Evolutionary conservation across 148 eudicot species (phyloP).

Genomic region (Chenopodium formosanum): DNA sequence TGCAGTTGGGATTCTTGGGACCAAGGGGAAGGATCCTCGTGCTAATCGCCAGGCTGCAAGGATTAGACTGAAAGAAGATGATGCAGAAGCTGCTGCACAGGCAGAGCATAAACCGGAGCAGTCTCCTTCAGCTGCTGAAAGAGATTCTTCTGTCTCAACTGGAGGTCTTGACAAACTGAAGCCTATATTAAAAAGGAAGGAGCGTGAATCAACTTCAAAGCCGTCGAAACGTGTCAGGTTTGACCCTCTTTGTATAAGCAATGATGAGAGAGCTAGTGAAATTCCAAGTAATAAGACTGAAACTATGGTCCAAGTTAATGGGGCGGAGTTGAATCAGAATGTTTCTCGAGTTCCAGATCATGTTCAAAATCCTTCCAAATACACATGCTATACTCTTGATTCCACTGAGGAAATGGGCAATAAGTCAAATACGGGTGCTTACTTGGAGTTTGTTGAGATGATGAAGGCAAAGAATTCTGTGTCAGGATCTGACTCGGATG

Average conservation of each 20-base stretch:
- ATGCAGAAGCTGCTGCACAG: conserved; percentile 26
- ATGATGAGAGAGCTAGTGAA: conserved; percentile 13
- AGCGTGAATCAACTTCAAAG: conserved; percentile 30
- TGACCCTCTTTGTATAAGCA: conserved; percentile 38
- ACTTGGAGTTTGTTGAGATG: conserved; percentile 28
- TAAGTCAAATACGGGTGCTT: conserved; percentile 25
- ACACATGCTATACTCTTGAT: conserved; percentile 47
- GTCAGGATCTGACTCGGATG: conserved; percentile 16
- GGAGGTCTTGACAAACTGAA: conserved; percentile 27
- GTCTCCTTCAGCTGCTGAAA: conserved; percentile 17
- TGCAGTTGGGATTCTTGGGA: conserved; percentile 12
- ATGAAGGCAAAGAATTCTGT: conserved; percentile 16
- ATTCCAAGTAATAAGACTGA: conserved; percentile 5
- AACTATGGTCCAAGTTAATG: conserved; percentile 1
- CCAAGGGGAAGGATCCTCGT: conserved; percentile 34
- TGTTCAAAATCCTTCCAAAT: conserved; percentile 44
- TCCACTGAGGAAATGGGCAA: conserved; percentile 30
- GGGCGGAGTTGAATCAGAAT: conserved; percentile 17
- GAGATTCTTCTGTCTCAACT: conserved; percentile 3
- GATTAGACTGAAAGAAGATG: conserved; percentile 46
- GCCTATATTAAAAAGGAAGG: conserved; percentile 52
- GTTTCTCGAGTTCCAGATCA: conserved; percentile 42
- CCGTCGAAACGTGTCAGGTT: conserved; percentile 50
- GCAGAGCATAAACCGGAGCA: conserved; percentile 11
- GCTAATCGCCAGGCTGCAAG: conserved; percentile 46